Evolutionary conservation across 2,329 filamentous ascomycete genomes (phyloP).

Genomic region (Sporothrix schenckii): DNA sequence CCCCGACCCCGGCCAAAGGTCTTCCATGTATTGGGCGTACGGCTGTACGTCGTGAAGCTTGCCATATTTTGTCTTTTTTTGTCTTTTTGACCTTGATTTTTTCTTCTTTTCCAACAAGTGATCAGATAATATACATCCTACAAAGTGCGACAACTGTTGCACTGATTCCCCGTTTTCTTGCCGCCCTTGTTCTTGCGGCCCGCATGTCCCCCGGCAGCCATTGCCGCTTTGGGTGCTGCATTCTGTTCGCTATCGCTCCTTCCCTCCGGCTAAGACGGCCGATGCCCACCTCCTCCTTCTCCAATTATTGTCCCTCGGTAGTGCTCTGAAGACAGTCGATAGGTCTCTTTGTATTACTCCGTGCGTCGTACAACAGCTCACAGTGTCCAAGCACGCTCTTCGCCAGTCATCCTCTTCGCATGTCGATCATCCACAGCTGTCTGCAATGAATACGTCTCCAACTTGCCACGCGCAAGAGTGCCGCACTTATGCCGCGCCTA

Average conservation of each 20-base stretch:
- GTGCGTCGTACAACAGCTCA: background rate
- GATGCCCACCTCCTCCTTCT: background rate
- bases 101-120: no score
- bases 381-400: background rate
- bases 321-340: background rate
- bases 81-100: background rate
- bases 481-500: background rate
- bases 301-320: background rate
- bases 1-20: slow-evolving; percentile 9
- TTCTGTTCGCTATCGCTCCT: background rate
- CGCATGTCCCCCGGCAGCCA: background rate
- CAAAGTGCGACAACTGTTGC: background rate
- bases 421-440: background rate
- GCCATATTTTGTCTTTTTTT: background rate
- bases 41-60: background rate
- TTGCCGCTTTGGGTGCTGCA: background rate
- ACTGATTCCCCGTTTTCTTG: background rate
- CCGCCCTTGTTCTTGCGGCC: background rate
- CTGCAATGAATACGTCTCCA: slow-evolving; percentile 4
- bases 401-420: background rate
- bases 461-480: background rate
- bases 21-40: background rate
- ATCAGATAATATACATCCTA: background rate
- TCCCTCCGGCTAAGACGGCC: slow-evolving; percentile 26
- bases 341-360: background rate